Base-by-base conservation (phyloP, 441 rosid species). In the Breynia disticha region DNA sequence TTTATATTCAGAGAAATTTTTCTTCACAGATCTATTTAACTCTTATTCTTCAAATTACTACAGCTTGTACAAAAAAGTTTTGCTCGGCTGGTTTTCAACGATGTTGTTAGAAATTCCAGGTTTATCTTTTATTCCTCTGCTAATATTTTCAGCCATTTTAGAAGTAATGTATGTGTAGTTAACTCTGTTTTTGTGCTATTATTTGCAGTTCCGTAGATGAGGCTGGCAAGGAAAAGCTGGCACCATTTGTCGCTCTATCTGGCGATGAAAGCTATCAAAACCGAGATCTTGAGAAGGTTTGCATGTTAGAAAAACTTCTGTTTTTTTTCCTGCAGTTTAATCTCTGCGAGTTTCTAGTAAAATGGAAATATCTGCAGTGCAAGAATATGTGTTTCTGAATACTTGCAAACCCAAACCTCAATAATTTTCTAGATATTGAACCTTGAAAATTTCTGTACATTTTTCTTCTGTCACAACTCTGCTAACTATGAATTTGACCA, bases 11-110 rank as follows among this genome's bases (percentile, higher is more conserved):
- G 13, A 6, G 44, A 13, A 41, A 41, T 15, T 11, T 19, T 48
- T 18, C 7, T 48, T 48, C n/a, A 18, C 19, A 18, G 10, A 21
- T 4, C 19, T 21, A 48, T 56, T 41, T 54, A 15, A 52, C 52
- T 38, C 51, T n/a, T 5, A 22, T 48, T 20, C 18, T 62, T 66
- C 56, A 43, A 42, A 55, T 58, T 56, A 7, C 56, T 70, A 78
- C 87, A 89, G 97, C 99, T 93, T 70, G 99, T 93, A 51, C 99
- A 93, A 73, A 93, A 93, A 75, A 93, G 99, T 70, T 93, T 93
- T 73, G 83, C 96, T 59, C 90, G 99, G 50, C 72, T 93, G 71
- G 43, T 84, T 61, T 93, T 73, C 73, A 80, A 89, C 46, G 99
- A 93, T 73, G 81, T 78, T 72, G 44, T 69, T 64, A 86, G 90